Evolutionary conservation across 2,329 filamentous ascomycete genomes (phyloP), one percentile per base, ranked within the genome.

Genomic region (Karstenula rhodostoma): DNA sequence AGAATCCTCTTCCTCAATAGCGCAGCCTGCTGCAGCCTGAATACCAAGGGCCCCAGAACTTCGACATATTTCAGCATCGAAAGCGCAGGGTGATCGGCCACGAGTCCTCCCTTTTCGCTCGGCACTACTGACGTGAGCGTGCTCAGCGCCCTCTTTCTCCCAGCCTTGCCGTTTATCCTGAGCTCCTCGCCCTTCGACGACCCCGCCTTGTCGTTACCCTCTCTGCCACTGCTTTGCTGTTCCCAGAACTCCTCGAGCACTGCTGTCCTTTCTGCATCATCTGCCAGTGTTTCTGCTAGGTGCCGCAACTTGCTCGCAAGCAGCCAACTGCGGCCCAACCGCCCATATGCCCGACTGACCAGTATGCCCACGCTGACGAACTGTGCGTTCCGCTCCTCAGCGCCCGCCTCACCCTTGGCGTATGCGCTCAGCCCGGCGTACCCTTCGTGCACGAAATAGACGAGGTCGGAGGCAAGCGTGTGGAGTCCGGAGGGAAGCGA

Each of bases 401-500:
- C 91, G 15, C 90, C 88, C 51, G 92, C 93, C 2, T 91, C 90
- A 65, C 86, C 87, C 77, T 96, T 96, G 75, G 95, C 84, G 76
- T 97, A 99, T 29, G 94, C 93, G 80, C 93, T 97, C 68, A 98
- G 84, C 29, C 95, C 95, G 5, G 93, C 94, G 80, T 93, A 90
- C 48, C 87, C 84, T 50, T 87, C 89, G 73, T 98, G 93, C 46
- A 96, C 89, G 77, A 98, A 99, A 82, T 98, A 99, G 79, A 90
- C 83, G 54, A 98, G 83, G 78, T 99, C 95, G 67, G 94, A 88
- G 33, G 89, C 84, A 22, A 98, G 92, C 59, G 92, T 91, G 79
- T 99, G 95, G 52, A 97, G 80, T 25, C 95, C 95, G 0, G 94
- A 98, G 2, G 95, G 95, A 49, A 99, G 85, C 63, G 93, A 96